phyloP scores from a whole-genome alignment of 2,329 filamentous ascomycete species.

The Sarocladiaceae sp. region DNA sequence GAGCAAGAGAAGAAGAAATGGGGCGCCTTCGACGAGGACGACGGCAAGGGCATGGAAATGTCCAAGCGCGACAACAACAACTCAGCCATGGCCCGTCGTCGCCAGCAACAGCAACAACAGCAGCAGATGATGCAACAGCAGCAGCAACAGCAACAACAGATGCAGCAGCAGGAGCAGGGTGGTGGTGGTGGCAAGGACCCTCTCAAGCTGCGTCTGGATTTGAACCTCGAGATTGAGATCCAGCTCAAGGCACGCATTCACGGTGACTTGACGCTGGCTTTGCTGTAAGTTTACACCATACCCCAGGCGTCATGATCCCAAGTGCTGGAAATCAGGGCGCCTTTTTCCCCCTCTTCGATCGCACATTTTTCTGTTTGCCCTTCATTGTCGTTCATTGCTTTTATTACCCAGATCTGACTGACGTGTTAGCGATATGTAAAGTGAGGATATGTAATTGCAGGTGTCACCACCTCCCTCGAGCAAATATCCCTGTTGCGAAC shows the following conservation, averaged over 20 bases:
- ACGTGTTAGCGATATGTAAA: conserved; percentile 11
- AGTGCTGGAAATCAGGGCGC: no score
- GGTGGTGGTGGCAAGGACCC: conserved; percentile 11
- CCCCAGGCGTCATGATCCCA: conserved; percentile 8
- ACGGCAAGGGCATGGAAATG: conserved; percentile 11
- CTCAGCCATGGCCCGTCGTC: not conserved
- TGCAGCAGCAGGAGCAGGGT: conserved; percentile 5
- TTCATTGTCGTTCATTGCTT: no score
- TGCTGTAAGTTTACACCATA: conserved; percentile 51
- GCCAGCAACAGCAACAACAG: conserved; percentile 10
- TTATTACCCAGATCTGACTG: conserved; percentile 10
- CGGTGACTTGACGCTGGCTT: conserved; percentile 68
- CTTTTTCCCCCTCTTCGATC: not conserved
- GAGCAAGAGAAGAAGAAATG: conserved; percentile 6
- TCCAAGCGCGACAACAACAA: conserved; percentile 1
- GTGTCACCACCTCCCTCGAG: no score
- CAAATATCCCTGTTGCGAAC: no score
- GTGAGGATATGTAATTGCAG: conserved; percentile 7
- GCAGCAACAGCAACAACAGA: conserved; percentile 10
- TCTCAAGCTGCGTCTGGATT: conserved; percentile 44
- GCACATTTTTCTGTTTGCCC: conserved; percentile 7
- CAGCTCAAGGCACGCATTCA: conserved; percentile 76
- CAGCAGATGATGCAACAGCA: conserved; percentile 6
- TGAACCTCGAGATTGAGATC: conserved; percentile 77
- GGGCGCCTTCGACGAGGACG: conserved; percentile 4